Conservation (phyloP, 2,329 filamentous ascomycete species). For the Phaeomoniella chlamydospora region DNA sequence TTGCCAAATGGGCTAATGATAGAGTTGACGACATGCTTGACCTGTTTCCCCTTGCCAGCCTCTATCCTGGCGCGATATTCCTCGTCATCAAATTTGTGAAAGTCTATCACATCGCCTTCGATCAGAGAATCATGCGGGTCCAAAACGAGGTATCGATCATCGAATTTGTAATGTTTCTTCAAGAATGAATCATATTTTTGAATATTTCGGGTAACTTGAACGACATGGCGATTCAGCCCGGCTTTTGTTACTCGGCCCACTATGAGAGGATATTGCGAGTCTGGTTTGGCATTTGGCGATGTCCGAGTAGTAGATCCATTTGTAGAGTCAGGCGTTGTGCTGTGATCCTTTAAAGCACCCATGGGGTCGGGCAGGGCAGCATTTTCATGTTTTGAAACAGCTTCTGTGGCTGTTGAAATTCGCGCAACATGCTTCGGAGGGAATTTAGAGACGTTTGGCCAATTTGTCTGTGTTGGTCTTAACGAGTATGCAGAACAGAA, state of each 20-base stretch:
- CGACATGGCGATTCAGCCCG: background rate
- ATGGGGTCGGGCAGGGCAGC: background rate
- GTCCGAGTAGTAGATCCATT: background rate
- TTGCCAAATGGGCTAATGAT: constrained; percentile 25
- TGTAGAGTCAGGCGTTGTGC: background rate
- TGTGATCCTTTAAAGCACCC: background rate
- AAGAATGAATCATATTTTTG: background rate
- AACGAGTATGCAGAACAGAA: background rate
- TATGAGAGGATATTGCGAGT: background rate
- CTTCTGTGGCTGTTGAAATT: background rate
- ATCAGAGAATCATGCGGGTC: constrained; percentile 26
- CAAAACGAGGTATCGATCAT: constrained; percentile 15
- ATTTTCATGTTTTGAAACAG: background rate
- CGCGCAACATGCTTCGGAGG: background rate
- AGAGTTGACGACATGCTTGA: constrained; percentile 25
- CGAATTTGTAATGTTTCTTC: background rate
- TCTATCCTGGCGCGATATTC: constrained; percentile 15
- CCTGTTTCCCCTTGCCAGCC: constrained; percentile 19
- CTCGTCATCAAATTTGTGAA: constrained; percentile 5
- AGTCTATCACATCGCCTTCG: constrained; percentile 28
- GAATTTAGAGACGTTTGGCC: background rate
- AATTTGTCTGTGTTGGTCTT: background rate
- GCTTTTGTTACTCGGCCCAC: constrained; percentile 1
- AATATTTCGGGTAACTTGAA: background rate
- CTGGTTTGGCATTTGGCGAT: background rate